Evolutionary conservation across 768 basidiomycete species (phyloP), one percentile per base, ranked within the genome.

Genomic region (Auriscalpium microsporum): DNA sequence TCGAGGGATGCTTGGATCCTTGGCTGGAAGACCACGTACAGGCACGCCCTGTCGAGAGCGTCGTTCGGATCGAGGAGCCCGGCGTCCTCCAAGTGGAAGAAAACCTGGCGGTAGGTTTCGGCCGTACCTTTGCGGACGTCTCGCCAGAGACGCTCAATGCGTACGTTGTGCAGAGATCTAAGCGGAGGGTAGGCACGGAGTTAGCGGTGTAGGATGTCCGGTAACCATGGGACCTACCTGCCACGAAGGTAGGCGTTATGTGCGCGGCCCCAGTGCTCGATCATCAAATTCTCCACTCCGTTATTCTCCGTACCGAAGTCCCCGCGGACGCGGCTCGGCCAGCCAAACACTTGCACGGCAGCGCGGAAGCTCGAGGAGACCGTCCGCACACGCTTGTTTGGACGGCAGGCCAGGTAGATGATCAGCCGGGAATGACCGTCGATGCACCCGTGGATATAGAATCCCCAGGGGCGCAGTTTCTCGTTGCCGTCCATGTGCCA

Each of bases 11-110:
- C 52, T 53, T 70, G 69, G 14, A 70, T 67, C 9, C 65, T 58
- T 10, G 63, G 61, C 16, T 67, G 68, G 55, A 56, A 70, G 1
- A 70, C 66, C 2, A 70, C 44, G 45, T 54, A 68, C 1, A 69
- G 58, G 19, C 53, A 60, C 11, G 68, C 47, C 2, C 62, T 57
- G 45, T 70, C 13, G 3, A 42, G 11, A 7, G 13, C 13, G 40
- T 42, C 40, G 40, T 42, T 42, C 40, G 2, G 40, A 17, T 42
- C 40, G 40, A 42, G 40, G 13, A 42, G 40, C 11, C n/a, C 13
- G 40, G 40, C 11, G 4, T 42, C 40, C n/a, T 42, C 40, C 11
- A 42, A 17, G 40, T 42, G 40, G 7, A 42, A 42, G 7, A 42
- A 42, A 17, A 42, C 8, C n/a, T 42, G 40, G 13, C 40, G 40